A percentile compares a stretch with the other conserved stretches of the same genome.
Conservation (phyloP, 2,329 filamentous ascomycete genomes). For the Fusarium denticulatum region DNA sequence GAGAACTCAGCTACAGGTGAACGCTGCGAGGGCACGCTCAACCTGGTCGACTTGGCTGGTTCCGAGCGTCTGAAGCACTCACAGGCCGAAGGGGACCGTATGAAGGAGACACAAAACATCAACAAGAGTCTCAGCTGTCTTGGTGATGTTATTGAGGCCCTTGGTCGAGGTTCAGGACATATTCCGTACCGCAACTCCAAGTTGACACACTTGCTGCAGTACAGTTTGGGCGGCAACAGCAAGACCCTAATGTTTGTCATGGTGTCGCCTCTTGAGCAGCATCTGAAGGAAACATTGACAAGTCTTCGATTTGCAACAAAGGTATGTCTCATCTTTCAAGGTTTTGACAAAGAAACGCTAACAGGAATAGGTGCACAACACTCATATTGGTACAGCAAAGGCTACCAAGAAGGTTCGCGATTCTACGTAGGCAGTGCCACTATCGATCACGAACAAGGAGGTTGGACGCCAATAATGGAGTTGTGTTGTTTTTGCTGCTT, state of each 20-base stretch:
- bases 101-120: constrained; percentile 96
- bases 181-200: constrained; percentile 97
- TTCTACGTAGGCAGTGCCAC: constrained; percentile 38
- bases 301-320: constrained; percentile 97
- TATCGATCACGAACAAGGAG: not conserved
- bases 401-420: constrained; percentile 70
- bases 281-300: constrained; percentile 91
- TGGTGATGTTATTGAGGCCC: constrained; percentile 91
- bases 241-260: constrained; percentile 99
- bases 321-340: constrained; percentile 58
- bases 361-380: constrained; percentile 75
- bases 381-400: constrained; percentile 90
- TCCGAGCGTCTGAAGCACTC: constrained; percentile 91
- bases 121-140: constrained; percentile 93
- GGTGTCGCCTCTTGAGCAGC: constrained; percentile 90
- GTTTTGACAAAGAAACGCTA: not conserved
- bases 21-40: constrained; percentile 90
- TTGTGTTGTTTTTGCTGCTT: constrained; percentile 4
- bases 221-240: constrained; percentile 91
- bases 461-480: not conserved
- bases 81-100: constrained; percentile 83
- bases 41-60: constrained; percentile 94
- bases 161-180: constrained; percentile 85
- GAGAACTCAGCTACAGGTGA: constrained; percentile 80
- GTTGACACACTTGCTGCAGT: constrained; percentile 94